Base-by-base conservation (phyloP, 306 rosid species). In the Casuarina cunninghamiana region DNA sequence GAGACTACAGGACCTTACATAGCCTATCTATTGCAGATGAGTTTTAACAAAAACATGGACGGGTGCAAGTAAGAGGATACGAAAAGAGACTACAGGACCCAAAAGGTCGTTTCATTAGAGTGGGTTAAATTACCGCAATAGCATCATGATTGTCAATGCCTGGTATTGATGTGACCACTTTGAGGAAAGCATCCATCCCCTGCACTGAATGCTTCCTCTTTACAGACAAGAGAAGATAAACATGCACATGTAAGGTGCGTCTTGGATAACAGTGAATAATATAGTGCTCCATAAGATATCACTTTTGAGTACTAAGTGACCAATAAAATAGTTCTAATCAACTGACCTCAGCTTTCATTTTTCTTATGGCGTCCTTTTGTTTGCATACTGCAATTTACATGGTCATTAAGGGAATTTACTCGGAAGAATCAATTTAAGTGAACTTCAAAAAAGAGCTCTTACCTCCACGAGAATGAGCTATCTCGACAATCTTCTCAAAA, bases 391-490 rank as follows among this genome's bases (percentile, higher is more conserved):
- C 79, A 79, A 69, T 75, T 26, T 50, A 73, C 70, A 32, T 71
- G 60, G 54, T 53, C 49, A 63, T 48, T 77, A 50, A 77, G 58
- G 74, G 67, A 74, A 37, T 76, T 44, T 26, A 82, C 46, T 73
- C 69, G 65, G 76, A 82, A 62, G 35, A 50, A 66, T 46, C 73
- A 26, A 72, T 69, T 48, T 54, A 21, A 75, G 2, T 66, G 72
- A 77, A 77, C 46, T 71, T 35, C 26, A 72, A 60, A 42, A 75
- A 62, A 73, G 72, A 77, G 72, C 43, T 71, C 77, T 55, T 84
- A 90, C 98, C 97, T 73, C 98, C 98, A 75, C 86, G 90, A 76
- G 92, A 89, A 79, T 85, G 91, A 83, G 97, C 98, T 71, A 94
- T 92, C 86, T 91, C 92, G 9, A 90, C 88, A 61, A 90, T 90